phyloP scores from a whole-genome alignment of 1,284 basidiomycete species.

The Tilletiopsis washingtonensis region DNA sequence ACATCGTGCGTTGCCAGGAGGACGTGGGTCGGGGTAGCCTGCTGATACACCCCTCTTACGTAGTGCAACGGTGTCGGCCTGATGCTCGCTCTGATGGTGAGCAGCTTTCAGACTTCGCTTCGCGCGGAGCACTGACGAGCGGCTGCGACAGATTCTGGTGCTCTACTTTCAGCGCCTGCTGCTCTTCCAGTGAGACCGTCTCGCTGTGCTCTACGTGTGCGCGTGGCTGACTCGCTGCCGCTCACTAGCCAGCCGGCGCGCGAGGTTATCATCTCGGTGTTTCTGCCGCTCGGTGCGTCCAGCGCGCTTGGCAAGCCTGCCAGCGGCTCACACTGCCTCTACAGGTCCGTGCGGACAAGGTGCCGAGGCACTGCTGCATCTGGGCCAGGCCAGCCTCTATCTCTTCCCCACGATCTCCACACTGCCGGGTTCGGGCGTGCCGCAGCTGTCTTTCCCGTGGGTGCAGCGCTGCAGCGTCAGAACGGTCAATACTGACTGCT shows the following conservation, averaged over 20 bases:
- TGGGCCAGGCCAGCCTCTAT: slow-evolving; percentile 17
- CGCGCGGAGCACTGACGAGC: too few relatives aligned
- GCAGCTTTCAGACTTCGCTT: too few relatives aligned
- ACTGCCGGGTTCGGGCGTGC: slow-evolving; percentile 11
- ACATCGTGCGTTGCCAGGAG: too few relatives aligned
- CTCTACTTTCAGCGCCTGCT: slow-evolving; percentile 37
- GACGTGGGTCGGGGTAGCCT: too few relatives aligned
- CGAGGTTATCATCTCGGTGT: slow-evolving; percentile 34
- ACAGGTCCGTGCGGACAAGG: slow-evolving; percentile 37
- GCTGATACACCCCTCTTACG: too few relatives aligned
- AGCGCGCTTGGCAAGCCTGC: slow-evolving; percentile 26
- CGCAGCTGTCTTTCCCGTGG: slow-evolving; percentile 16
- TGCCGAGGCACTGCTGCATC: slow-evolving; percentile 32
- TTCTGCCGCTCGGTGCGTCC: slow-evolving; percentile 25
- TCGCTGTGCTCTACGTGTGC: too few relatives aligned
- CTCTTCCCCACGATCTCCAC: slow-evolving; percentile 27
- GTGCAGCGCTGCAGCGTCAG: too few relatives aligned
- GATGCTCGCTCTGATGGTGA: slow-evolving; percentile 20
- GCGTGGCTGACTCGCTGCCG: too few relatives aligned
- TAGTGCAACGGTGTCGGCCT: slow-evolving; percentile 35
- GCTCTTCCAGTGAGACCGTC: slow-evolving; percentile 20
- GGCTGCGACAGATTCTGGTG: slow-evolving; percentile 24
- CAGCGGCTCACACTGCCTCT: slow-evolving; percentile 15
- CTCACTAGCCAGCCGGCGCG: slow-evolving; percentile 17
- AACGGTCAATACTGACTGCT: too few relatives aligned